Evolutionary conservation across 345 rosid species (phyloP).

Genomic region (Populus euphratica): DNA sequence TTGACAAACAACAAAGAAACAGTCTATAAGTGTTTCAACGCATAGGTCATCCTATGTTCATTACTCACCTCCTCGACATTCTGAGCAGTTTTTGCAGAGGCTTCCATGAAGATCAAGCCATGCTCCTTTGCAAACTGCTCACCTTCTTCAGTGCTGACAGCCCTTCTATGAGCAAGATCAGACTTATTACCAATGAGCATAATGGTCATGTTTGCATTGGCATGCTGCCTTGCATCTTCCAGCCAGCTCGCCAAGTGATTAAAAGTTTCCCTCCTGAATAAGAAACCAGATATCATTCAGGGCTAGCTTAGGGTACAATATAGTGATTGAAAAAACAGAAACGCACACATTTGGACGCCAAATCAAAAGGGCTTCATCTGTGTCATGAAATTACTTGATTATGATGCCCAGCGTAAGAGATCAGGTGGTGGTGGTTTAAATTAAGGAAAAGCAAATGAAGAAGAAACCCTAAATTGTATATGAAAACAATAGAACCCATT

Average conservation of each 20-base stretch:
- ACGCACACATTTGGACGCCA: neutral
- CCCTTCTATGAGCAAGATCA: conserved; percentile 96
- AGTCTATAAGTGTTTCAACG: neutral
- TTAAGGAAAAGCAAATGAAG: too few relatives aligned
- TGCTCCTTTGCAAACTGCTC: conserved; percentile 95
- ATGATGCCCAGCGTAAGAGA: neutral
- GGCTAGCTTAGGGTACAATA: neutral
- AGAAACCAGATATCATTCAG: neutral
- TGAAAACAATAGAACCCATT: too few relatives aligned
- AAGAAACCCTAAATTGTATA: too few relatives aligned
- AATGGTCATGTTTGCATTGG: conserved; percentile 94
- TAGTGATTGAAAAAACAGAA: neutral
- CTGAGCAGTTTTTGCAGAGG: conserved; percentile 97
- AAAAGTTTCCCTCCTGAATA: conserved; percentile 83
- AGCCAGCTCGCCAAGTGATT: conserved; percentile 96
- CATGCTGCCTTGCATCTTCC: conserved; percentile 97
- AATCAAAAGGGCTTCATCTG: neutral
- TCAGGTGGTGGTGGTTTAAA: too few relatives aligned
- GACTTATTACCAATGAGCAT: conserved; percentile 93
- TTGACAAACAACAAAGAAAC: too few relatives aligned
- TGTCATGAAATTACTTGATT: too few relatives aligned
- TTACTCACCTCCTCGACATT: conserved; percentile 83
- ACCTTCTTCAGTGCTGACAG: conserved; percentile 92
- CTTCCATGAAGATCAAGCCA: conserved; percentile 97
- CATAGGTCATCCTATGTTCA: neutral